Evolutionary conservation across 768 basidiomycete species (phyloP).

Genomic region (Tubosaeta brunneosetosa): DNA sequence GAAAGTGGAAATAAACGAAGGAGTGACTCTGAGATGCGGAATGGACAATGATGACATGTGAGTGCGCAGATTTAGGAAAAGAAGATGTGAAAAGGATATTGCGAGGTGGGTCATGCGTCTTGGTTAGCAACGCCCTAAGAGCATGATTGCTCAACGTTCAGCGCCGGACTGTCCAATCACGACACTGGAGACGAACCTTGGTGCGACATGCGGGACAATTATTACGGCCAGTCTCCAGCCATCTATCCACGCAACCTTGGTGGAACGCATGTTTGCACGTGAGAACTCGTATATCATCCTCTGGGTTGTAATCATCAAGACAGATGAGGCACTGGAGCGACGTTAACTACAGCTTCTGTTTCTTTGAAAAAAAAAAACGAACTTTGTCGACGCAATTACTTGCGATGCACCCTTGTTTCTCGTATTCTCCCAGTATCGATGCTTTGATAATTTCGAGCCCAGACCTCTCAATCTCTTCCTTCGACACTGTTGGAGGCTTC

Average conservation of each 20-base stretch:
- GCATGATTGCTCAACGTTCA: background rate
- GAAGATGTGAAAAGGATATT: slow-evolving; percentile 4
- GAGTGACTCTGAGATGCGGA: slow-evolving; percentile 13
- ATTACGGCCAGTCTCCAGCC: slow-evolving; percentile 81
- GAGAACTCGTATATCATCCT: slow-evolving; percentile 79
- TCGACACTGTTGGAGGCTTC: slow-evolving; percentile 77
- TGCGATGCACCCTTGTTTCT: slow-evolving; percentile 58
- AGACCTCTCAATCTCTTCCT: slow-evolving; percentile 81
- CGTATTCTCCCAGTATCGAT: slow-evolving; percentile 43
- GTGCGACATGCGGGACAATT: slow-evolving; percentile 90
- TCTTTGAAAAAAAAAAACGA: slow-evolving; percentile 25
- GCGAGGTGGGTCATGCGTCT: slow-evolving; percentile 9
- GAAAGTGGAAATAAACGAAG: slow-evolving; percentile 12
- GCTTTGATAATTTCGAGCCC: slow-evolving; percentile 74
- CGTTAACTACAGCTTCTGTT: background rate
- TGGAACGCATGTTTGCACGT: slow-evolving; percentile 90
- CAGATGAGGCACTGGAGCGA: slow-evolving; percentile 71
- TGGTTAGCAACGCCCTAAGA: slow-evolving; percentile 25
- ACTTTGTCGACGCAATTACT: slow-evolving; percentile 81
- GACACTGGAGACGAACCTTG: slow-evolving; percentile 42
- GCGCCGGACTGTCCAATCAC: background rate
- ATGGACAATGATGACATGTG: slow-evolving; percentile 1
- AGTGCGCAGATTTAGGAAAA: background rate
- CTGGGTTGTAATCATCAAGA: slow-evolving; percentile 75
- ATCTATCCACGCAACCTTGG: slow-evolving; percentile 79